Percentiles rank a stretch among this genome's conserved stretches.
phyloP scores from a whole-genome alignment of 177 flowering plant species.

The Vitis hybrid region DNA sequence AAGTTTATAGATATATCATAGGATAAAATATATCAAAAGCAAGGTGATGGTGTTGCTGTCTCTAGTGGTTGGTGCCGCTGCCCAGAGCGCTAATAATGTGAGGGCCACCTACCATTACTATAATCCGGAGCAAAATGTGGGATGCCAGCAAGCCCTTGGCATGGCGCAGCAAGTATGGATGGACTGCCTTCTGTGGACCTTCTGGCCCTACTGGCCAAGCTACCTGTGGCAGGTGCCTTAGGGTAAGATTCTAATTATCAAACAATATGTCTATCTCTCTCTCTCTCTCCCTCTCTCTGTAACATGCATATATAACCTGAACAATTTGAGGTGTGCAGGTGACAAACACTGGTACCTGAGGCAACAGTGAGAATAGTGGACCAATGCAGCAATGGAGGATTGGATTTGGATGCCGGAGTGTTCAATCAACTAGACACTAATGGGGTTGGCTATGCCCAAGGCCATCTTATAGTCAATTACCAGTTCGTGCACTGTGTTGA shows the following conservation, averaged over 20 bases:
- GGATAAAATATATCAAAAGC: no score
- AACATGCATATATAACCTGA: no score
- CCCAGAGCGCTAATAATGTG: slow-evolving; percentile 45
- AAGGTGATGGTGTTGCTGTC: slow-evolving; percentile 2
- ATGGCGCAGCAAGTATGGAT: slow-evolving; percentile 62
- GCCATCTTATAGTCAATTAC: slow-evolving; percentile 53
- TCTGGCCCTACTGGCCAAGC: slow-evolving; percentile 57
- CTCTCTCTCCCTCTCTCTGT: no score
- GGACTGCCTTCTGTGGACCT: slow-evolving; percentile 84
- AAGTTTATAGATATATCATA: fast-evolving
- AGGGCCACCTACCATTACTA: slow-evolving; percentile 63
- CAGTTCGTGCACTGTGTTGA: slow-evolving; percentile 44
- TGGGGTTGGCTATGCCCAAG: slow-evolving; percentile 48
- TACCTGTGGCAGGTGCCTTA: slow-evolving; percentile 67
- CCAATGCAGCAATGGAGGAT: slow-evolving; percentile 74
- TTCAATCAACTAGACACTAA: slow-evolving; percentile 52
- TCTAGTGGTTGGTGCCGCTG: slow-evolving; percentile 9
- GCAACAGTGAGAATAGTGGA: slow-evolving; percentile 65
- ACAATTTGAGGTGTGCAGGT: slow-evolving; percentile 32
- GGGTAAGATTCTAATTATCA: slow-evolving; percentile 28
- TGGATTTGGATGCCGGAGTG: slow-evolving; percentile 57
- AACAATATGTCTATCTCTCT: no score
- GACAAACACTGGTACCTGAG: slow-evolving; percentile 50
- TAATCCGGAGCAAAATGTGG: slow-evolving; percentile 57
- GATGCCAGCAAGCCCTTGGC: slow-evolving; percentile 57